Percentiles rank a stretch among this genome's conserved stretches.
phyloP scores from a whole-genome alignment of 1,284 basidiomycete species.

The Agaricales sp. region DNA sequence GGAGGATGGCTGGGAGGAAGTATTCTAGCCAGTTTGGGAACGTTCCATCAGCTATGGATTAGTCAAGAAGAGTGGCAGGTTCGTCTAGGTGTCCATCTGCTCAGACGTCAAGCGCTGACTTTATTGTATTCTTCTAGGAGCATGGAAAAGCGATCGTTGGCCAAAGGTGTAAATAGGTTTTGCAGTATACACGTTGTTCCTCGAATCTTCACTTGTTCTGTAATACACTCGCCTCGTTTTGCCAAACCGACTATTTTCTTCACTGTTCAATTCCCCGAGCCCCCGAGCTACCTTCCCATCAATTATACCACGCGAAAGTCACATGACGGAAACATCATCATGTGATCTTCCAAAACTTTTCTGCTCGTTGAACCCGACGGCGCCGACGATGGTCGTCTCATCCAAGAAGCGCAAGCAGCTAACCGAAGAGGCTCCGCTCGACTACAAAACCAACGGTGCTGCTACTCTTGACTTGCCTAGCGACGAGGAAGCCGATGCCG shows the following conservation, averaged over 20 bases:
- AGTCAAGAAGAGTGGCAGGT: constrained; percentile 89
- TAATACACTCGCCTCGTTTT: too few species aligned
- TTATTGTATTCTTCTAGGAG: constrained; percentile 33
- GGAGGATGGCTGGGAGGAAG: constrained; percentile 92
- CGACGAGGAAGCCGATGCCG: neutral
- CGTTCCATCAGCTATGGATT: constrained; percentile 95
- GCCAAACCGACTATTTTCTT: too few species aligned
- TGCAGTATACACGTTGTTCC: too few species aligned
- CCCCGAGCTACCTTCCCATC: too few species aligned
- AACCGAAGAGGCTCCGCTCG: neutral
- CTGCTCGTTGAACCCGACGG: neutral
- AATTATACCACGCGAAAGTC: neutral
- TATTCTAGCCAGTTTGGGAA: constrained; percentile 86
- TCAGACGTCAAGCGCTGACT: constrained; percentile 6
- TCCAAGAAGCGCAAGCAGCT: neutral
- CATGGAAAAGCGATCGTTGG: constrained; percentile 70
- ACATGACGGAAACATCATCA: neutral
- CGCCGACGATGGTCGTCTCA: neutral
- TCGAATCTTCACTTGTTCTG: too few species aligned
- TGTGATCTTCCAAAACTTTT: neutral
- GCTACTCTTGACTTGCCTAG: neutral
- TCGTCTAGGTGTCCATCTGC: constrained; percentile 15
- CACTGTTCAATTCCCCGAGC: too few species aligned
- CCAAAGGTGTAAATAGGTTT: constrained; percentile 66
- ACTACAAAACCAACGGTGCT: neutral